Evolutionary conservation across 1,284 basidiomycete genomes (phyloP), one percentile per base, ranked within the genome.

Genomic region (Pascua sp.): DNA sequence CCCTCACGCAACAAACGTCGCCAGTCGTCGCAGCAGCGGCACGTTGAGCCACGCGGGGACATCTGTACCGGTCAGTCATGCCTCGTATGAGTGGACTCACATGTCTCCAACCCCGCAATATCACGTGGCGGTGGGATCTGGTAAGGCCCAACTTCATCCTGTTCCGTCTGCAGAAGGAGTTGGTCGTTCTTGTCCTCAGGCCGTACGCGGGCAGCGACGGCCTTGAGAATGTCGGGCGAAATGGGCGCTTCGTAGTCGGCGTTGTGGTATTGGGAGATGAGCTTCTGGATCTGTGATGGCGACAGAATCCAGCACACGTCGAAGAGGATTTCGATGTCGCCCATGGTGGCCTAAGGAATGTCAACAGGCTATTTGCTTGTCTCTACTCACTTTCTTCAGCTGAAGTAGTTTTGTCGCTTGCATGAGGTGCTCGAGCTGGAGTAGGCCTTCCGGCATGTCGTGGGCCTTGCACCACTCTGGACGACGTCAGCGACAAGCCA

Each of bases 241-340:
- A 98, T 95, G 7, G 94, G 94, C 65, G 90, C 92, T 88, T 96
- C 74, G 38, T 68, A 69, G 79, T 98, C 96, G 48, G 96, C 96
- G 59, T 96, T 94, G 71, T 96, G 95, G 81, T 98, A 98, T 78
- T 96, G 94, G 59, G 89, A 89, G 79, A 95, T 96, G 84, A 97
- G 91, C 71, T 95, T 90, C 80, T 98, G 96, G 68, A 99, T 98
- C 78, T 99, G 96, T 73, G 95, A 95, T 0, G 96, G 96, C 59
- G 93, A 98, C 53, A 99, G 82, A 88, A 99, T 98, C 96, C 96
- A 98, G 82, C 94, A 98, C 55, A 98, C 95, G 73, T 96, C 90
- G 73, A 97, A 98, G 68, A 98, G 95, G 68, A 98, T 98, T 77
- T 98, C 93, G 64, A 98, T 96, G 75, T 98, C 93, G 32, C 88